These are phyloP conservation scores for Monosporozyma siamensis DNA, from an alignment of 805 yeast species.

Conservation along the genomic window DNA sequence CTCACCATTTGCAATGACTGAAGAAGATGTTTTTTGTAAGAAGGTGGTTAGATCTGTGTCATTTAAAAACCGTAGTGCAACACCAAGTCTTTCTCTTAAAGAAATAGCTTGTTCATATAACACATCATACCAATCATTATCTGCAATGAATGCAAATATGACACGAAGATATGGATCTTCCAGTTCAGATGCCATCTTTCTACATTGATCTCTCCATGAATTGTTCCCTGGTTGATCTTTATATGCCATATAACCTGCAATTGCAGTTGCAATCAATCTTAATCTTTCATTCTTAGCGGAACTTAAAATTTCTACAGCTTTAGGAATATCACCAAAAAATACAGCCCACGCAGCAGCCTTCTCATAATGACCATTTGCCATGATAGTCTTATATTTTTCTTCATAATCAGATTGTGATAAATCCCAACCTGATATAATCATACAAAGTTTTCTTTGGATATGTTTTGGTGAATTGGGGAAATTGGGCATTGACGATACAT, in stretches of 20 bases:
- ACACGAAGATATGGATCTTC: conserved; percentile 86
- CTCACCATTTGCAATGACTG: conserved; percentile 71
- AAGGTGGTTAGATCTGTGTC: conserved; percentile 71
- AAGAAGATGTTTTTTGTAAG: conserved; percentile 57
- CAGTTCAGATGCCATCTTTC: conserved; percentile 76
- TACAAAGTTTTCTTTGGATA: conserved; percentile 65
- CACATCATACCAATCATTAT: conserved; percentile 94
- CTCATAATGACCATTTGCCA: conserved; percentile 53
- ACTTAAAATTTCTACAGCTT: conserved; percentile 72
- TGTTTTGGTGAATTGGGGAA: conserved; percentile 31
- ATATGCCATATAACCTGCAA: conserved; percentile 66
- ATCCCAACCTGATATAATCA: conserved; percentile 87
- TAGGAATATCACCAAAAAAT: conserved; percentile 77
- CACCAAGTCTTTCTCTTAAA: conserved; percentile 78
- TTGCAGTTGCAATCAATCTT: conserved; percentile 81
- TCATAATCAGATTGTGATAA: conserved; percentile 69
- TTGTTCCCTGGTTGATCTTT: conserved; percentile 42
- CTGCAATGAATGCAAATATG: conserved; percentile 87
- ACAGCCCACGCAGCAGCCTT: conserved; percentile 98
- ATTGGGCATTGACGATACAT: conserved; percentile 13
- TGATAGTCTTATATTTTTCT: conserved; percentile 48
- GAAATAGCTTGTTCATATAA: conserved; percentile 85
- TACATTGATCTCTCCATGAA: conserved; percentile 90
- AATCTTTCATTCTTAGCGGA: conserved; percentile 63
- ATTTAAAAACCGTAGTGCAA: conserved; percentile 76